Evolutionary conservation across 208 protist species (phyloP).

Genomic region (Leishmania major): DNA sequence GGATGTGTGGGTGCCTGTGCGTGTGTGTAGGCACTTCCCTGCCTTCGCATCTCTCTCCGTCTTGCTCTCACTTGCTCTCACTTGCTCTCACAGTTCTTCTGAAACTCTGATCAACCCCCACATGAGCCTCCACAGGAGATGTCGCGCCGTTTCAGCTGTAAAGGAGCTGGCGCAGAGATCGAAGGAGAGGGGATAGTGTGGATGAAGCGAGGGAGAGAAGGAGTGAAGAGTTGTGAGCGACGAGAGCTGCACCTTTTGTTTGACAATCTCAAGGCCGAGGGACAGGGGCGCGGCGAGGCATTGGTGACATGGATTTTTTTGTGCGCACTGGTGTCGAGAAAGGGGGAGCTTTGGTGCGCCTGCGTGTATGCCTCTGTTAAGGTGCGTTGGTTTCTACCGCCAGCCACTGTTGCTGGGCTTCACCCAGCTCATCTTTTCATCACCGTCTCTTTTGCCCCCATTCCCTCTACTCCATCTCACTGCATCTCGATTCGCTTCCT

Average conservation of each 20-base stretch:
- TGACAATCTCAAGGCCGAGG: conserved; percentile 3
- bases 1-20: background rate
- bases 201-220: conserved; percentile 1
- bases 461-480: background rate
- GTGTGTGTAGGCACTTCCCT: background rate
- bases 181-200: background rate
- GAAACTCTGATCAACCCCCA: background rate
- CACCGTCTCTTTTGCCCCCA: conserved; percentile 13
- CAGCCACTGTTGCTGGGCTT: background rate
- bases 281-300: background rate
- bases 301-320: background rate
- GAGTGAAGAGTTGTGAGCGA: conserved; percentile 2
- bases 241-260: background rate
- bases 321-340: background rate
- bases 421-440: background rate
- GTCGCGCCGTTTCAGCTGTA: background rate
- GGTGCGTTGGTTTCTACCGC: background rate
- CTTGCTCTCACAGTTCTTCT: background rate
- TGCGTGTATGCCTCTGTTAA: background rate
- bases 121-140: background rate
- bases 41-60: background rate
- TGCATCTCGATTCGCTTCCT: background rate
- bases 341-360: background rate
- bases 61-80: background rate
- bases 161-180: background rate